phyloP scores from a whole-genome alignment of 2,329 filamentous ascomycete species.

The Scolecobasidium constrictum region DNA sequence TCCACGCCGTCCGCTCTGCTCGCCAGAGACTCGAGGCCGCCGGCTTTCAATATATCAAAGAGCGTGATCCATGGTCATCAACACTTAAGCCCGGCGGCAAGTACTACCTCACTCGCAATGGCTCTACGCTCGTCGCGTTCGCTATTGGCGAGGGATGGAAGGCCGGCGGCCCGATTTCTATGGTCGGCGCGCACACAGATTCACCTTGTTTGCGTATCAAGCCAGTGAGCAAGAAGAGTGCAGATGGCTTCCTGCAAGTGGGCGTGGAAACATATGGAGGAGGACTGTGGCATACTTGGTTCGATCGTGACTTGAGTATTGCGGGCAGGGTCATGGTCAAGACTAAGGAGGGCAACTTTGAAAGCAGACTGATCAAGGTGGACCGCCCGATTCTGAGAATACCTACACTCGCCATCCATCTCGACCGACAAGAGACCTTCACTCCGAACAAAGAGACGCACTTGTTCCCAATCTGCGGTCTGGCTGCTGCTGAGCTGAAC shows the following conservation, averaged over 20 bases:
- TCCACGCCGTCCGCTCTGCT: constrained; percentile 80
- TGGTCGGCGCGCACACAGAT: constrained; percentile 94
- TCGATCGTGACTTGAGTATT: constrained; percentile 85
- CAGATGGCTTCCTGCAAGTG: constrained; percentile 82
- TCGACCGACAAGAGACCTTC: constrained; percentile 77
- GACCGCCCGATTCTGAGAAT: constrained; percentile 85
- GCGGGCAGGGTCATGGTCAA: constrained; percentile 80
- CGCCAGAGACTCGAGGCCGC: constrained; percentile 66
- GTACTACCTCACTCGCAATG: constrained; percentile 93
- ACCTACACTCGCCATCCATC: constrained; percentile 86
- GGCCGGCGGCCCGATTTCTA: constrained; percentile 79
- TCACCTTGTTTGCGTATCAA: constrained; percentile 87
- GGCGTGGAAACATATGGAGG: constrained; percentile 96
- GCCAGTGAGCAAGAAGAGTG: constrained; percentile 81
- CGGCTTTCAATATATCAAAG: constrained; percentile 79
- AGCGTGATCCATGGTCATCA: constrained; percentile 80
- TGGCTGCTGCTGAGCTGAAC: constrained; percentile 83
- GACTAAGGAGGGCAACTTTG: constrained; percentile 60
- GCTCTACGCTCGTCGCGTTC: constrained; percentile 85
- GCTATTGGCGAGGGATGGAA: constrained; percentile 85
- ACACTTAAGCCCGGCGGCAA: constrained; percentile 76
- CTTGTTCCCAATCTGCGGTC: constrained; percentile 82
- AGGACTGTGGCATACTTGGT: constrained; percentile 97
- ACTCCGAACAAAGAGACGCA: constrained; percentile 96
- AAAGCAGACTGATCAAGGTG: constrained; percentile 79